Evolutionary conservation across 805 yeast genomes (phyloP).

Genomic region (Saccharomycopsis selenospora): DNA sequence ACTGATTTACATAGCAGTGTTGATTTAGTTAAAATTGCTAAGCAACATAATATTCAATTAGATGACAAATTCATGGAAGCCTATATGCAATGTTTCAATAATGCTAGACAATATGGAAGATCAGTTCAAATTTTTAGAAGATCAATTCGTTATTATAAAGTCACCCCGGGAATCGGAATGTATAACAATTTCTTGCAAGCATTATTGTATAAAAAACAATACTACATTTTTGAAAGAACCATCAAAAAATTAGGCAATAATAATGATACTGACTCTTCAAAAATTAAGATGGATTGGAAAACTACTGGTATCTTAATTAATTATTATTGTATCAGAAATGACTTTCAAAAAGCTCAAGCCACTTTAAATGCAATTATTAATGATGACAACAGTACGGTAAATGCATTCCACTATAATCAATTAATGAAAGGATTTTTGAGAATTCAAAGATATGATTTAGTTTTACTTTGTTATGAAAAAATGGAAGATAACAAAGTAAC

Average conservation of each 20-base stretch:
- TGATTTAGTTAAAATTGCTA: slow-evolving; percentile 1
- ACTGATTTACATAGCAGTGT: background rate
- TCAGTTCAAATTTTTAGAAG: slow-evolving; percentile 1
- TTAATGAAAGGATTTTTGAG: background rate
- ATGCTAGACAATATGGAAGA: background rate
- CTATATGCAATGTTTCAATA: background rate
- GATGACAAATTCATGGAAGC: slow-evolving; percentile 1
- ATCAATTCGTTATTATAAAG: background rate
- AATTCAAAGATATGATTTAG: background rate
- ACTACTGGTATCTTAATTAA: background rate
- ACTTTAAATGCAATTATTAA: background rate
- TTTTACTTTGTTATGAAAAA: background rate
- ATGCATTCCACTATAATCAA: background rate
- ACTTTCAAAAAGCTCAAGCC: background rate
- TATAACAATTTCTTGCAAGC: background rate
- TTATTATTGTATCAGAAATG: background rate
- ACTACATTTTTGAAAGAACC: background rate
- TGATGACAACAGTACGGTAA: background rate
- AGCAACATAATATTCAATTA: background rate
- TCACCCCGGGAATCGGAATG: background rate
- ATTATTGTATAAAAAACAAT: background rate
- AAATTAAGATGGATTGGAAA: background rate
- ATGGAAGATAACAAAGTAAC: background rate
- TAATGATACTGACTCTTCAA: background rate
- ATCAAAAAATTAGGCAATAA: background rate